phyloP scores from a whole-genome alignment of 352 stramenopile genomes.

The Globisporangium alternatum region DNA sequence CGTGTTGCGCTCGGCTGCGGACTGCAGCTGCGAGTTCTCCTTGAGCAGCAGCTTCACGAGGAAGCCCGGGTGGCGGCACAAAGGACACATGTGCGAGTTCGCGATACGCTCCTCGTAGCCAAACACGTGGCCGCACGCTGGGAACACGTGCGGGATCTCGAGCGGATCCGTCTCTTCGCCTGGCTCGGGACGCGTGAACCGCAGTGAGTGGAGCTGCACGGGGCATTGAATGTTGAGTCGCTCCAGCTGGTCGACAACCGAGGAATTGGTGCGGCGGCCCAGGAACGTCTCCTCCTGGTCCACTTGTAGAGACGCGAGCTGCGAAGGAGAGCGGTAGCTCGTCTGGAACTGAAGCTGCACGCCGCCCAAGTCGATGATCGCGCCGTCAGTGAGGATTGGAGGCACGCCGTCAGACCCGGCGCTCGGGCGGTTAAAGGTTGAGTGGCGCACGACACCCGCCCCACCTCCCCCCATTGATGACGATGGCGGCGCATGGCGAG shows the following conservation, averaged over 20 bases:
- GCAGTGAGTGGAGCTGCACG: conserved; percentile 67
- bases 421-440: conserved; percentile 65
- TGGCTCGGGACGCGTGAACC: conserved; percentile 37
- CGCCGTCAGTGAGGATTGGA: conserved; percentile 60
- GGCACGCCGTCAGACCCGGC: conserved; percentile 28
- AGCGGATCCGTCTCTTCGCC: conserved; percentile 49
- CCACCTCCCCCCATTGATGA: conserved; percentile 3
- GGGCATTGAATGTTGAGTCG: conserved; percentile 72
- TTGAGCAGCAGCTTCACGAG: conserved; percentile 72
- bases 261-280: conserved; percentile 26
- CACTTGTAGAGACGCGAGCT: conserved; percentile 12
- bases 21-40: conserved; percentile 71
- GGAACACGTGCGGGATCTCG: conserved; percentile 72
- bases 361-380: conserved; percentile 74
- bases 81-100: conserved; percentile 48
- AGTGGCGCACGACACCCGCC: conserved; percentile 37
- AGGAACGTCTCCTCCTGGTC: conserved; percentile 20
- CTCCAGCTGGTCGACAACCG: conserved; percentile 63
- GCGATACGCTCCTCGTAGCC: conserved; percentile 74
- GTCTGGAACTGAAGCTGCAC: conserved; percentile 79
- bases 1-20: conserved; percentile 45
- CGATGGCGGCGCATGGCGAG: conserved; percentile 11
- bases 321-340: conserved; percentile 15
- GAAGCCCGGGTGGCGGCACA: conserved; percentile 61
- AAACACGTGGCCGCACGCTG: conserved; percentile 78